Conservation (phyloP, 495 filamentous ascomycete genomes). For the Aspergillus kassunensis region DNA sequence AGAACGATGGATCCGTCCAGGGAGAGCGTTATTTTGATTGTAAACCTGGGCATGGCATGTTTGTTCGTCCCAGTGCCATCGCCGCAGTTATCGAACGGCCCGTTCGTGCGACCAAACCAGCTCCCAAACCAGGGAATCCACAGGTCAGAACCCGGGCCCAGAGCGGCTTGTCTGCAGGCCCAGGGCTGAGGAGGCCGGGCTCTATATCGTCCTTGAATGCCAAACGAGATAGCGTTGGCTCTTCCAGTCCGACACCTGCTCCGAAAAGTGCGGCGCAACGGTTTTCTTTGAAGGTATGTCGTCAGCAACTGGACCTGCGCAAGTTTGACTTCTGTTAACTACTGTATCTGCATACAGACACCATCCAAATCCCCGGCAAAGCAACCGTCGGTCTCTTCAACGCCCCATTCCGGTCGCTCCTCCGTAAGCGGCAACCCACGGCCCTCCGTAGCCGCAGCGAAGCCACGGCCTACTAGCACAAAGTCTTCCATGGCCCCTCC, state of each 20-base stretch:
- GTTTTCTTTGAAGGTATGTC: constrained; percentile 58
- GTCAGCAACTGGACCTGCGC: neutral
- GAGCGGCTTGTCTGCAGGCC: constrained; percentile 25
- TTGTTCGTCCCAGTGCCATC: constrained; percentile 63
- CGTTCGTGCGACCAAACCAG: constrained; percentile 38
- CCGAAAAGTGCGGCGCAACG: constrained; percentile 43
- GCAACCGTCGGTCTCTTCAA: constrained; percentile 57
- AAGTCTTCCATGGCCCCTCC: constrained; percentile 70
- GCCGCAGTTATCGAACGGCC: constrained; percentile 58
- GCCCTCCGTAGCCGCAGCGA: constrained; percentile 39
- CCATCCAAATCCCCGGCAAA: constrained; percentile 80
- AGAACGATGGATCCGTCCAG: constrained; percentile 91
- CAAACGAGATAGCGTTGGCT: constrained; percentile 65
- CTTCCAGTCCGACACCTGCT: constrained; percentile 61
- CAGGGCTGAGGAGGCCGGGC: constrained; percentile 33
- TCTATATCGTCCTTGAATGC: constrained; percentile 46
- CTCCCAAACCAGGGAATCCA: constrained; percentile 10
- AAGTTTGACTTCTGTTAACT: constrained; percentile 7
- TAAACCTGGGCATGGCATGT: constrained; percentile 77
- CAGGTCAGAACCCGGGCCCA: constrained; percentile 30
- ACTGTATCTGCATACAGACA: constrained; percentile 46
- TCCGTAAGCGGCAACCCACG: constrained; percentile 50
- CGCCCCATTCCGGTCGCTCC: constrained; percentile 47
- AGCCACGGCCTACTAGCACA: constrained; percentile 48
- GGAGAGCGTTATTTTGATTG: constrained; percentile 91